These are phyloP conservation scores for Theobroma cacao DNA, from an alignment of 345 rosid genomes.

Conservation along the genomic window DNA sequence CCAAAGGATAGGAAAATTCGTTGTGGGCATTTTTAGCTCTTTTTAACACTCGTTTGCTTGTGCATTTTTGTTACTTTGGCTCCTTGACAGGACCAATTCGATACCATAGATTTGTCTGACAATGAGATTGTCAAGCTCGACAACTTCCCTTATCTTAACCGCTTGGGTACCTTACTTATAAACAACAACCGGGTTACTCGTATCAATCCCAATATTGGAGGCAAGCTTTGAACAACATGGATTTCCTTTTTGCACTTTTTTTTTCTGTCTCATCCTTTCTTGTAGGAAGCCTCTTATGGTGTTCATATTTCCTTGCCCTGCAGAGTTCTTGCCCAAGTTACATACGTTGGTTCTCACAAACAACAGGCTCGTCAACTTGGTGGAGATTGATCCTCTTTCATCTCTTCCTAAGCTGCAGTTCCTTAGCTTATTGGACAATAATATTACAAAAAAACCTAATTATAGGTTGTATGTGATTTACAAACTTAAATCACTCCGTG, in stretches of 20 bases:
- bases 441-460: constrained; percentile 83
- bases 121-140: constrained; percentile 99
- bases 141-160: constrained; percentile 80
- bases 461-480: constrained; percentile 90
- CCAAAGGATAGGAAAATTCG: not conserved
- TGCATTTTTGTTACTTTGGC: not conserved
- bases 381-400: constrained; percentile 91
- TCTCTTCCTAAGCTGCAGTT: constrained; percentile 84
- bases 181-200: constrained; percentile 96
- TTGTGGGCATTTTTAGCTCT: not conserved
- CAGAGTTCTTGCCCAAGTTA: constrained; percentile 89
- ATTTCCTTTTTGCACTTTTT: too few species aligned
- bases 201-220: constrained; percentile 86
- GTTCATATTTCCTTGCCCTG: constrained; percentile 15
- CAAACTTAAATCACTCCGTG: constrained; percentile 81
- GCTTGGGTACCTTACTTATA: constrained; percentile 83
- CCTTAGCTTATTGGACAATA: constrained; percentile 92
- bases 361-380: constrained; percentile 96
- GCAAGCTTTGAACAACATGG: constrained; percentile 27
- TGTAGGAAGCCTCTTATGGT: not conserved
- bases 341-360: constrained; percentile 90
- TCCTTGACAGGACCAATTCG: constrained; percentile 86
- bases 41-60: not conserved
- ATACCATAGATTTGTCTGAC: constrained; percentile 93
- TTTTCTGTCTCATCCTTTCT: not conserved